Conservation (phyloP, 2,329 filamentous ascomycete species). For the Apiospora rasikravindrae region DNA sequence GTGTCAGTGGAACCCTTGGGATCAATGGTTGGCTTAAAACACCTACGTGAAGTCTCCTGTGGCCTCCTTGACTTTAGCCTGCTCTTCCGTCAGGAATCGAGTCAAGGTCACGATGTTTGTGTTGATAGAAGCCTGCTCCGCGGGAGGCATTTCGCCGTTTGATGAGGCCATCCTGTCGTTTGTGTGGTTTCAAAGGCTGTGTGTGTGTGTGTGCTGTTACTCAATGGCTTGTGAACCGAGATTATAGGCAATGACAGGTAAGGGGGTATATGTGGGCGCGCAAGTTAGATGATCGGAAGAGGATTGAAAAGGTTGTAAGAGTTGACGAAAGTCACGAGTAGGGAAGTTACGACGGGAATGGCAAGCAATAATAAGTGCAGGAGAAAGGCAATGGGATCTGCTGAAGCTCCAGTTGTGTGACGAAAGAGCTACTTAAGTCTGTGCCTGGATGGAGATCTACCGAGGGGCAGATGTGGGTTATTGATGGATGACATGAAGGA, state of each 20-base stretch:
- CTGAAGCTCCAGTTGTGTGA: conserved; percentile 18
- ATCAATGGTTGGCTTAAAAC: conserved; percentile 13
- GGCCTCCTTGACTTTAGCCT: conserved; percentile 89
- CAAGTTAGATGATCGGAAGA: not conserved
- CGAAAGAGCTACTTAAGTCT: conserved; percentile 18
- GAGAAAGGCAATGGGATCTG: conserved; percentile 2
- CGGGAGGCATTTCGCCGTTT: conserved; percentile 31
- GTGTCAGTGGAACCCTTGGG: not conserved
- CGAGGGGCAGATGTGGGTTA: conserved; percentile 19
- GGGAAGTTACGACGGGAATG: not conserved
- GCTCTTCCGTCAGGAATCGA: conserved; percentile 94
- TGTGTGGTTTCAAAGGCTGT: not conserved
- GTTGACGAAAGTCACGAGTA: not conserved
- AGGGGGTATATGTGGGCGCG: conserved; percentile 5
- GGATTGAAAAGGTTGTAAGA: not conserved
- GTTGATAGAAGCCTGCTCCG: conserved; percentile 79
- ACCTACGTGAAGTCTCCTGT: conserved; percentile 97
- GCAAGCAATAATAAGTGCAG: conserved; percentile 12
- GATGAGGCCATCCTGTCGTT: conserved; percentile 18
- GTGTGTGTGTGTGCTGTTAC: not conserved
- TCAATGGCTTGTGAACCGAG: conserved; percentile 2
- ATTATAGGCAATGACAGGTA: not conserved
- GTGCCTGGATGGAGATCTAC: conserved; percentile 15
- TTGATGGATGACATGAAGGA: conserved; percentile 9
- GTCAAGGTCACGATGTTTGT: conserved; percentile 96